phyloP scores from a whole-genome alignment of 352 stramenopile species.

The Pythium inflatum region DNA sequence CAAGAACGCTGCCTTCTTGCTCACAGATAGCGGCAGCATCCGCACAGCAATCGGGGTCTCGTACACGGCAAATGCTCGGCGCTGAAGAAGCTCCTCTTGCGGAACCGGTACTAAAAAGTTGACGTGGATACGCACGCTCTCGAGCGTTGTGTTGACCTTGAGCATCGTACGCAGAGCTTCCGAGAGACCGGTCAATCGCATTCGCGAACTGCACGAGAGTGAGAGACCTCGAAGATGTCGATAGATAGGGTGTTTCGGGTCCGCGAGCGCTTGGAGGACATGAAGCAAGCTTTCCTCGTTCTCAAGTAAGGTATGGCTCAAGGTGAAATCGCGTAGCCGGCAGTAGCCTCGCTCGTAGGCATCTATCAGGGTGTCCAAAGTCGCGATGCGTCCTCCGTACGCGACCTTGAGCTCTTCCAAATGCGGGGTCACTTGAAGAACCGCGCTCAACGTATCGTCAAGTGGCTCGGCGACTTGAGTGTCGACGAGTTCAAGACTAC shows the following conservation, averaged over 20 bases:
- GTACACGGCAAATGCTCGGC: not conserved
- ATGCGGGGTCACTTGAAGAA: not conserved
- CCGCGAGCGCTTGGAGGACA: not conserved
- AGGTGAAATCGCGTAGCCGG: not conserved
- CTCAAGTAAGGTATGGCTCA: not conserved
- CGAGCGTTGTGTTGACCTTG: not conserved
- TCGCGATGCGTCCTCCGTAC: not conserved
- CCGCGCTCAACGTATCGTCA: conserved; percentile 1
- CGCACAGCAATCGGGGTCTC: conserved; percentile 2
- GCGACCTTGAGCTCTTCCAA: conserved; percentile 3
- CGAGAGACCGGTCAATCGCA: not conserved
- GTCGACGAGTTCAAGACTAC: not conserved
- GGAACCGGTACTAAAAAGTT: not conserved
- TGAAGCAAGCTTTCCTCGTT: not conserved
- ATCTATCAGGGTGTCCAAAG: not conserved
- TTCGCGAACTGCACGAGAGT: not conserved
- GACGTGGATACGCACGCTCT: not conserved
- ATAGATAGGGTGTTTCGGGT: not conserved
- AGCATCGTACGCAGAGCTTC: conserved; percentile 1
- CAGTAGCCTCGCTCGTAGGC: conserved; percentile 1
- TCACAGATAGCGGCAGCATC: conserved; percentile 1
- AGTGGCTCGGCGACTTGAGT: conserved; percentile 1
- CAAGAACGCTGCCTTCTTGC: conserved; percentile 4
- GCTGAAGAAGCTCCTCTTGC: not conserved
- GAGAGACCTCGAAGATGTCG: not conserved